These are phyloP conservation scores for Hysterangium stoloniferum DNA, from an alignment of 768 basidiomycete genomes.

Conservation along the genomic window DNA sequence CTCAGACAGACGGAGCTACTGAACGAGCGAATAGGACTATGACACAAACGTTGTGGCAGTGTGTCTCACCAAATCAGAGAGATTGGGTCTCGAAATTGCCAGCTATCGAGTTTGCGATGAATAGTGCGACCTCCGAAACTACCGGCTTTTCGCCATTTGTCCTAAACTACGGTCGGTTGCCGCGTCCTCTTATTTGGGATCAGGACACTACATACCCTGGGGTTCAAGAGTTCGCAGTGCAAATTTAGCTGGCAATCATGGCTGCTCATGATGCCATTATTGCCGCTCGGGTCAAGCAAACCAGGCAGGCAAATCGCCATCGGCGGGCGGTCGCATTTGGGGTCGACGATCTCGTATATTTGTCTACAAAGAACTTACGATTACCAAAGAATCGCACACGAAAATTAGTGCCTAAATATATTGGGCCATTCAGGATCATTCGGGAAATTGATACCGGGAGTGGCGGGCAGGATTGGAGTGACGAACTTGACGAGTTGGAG, in stretches of 20 bases:
- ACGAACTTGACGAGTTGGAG: too few relatives aligned
- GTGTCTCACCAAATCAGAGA: slow-evolving; percentile 19
- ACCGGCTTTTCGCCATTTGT: slow-evolving; percentile 33
- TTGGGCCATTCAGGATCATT: slow-evolving; percentile 20
- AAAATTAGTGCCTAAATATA: slow-evolving; percentile 29
- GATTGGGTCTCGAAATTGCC: slow-evolving; percentile 25
- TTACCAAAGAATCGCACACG: slow-evolving; percentile 21
- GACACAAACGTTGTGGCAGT: slow-evolving; percentile 24
- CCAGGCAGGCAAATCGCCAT: slow-evolving; percentile 21
- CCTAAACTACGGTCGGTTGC: slow-evolving; percentile 26
- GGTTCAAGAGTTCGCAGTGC: slow-evolving; percentile 21
- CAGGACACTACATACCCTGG: slow-evolving; percentile 23
- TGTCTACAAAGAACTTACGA: slow-evolving; percentile 22
- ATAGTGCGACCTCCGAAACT: slow-evolving; percentile 24
- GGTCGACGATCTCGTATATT: slow-evolving; percentile 22
- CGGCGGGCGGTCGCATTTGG: slow-evolving; percentile 15
- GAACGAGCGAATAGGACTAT: slow-evolving; percentile 28
- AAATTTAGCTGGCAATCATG: slow-evolving; percentile 24
- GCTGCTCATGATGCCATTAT: slow-evolving; percentile 28
- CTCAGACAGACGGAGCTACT: slow-evolving; percentile 24
- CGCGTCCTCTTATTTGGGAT: slow-evolving; percentile 26
- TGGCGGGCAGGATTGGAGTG: too few relatives aligned
- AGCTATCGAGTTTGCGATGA: slow-evolving; percentile 32
- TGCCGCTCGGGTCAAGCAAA: slow-evolving; percentile 26
- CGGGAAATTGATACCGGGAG: too few relatives aligned